These are phyloP conservation scores for Ogataea populi-albae DNA, from an alignment of 805 yeast genomes.

Conservation along the genomic window DNA sequence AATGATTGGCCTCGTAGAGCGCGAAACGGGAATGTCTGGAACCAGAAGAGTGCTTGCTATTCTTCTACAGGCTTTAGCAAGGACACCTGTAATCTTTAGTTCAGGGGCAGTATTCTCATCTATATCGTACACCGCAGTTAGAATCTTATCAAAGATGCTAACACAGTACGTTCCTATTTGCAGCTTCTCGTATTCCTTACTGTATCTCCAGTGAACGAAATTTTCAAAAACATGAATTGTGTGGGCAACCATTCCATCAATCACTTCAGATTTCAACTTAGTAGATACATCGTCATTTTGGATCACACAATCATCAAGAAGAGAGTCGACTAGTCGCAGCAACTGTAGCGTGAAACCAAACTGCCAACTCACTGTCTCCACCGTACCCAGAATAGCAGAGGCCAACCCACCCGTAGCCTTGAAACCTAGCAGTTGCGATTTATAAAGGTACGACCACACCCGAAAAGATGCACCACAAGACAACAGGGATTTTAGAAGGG, in stretches of 20 bases:
- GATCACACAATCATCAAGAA: conserved; percentile 50
- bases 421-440: conserved; percentile 61
- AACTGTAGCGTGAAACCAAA: conserved; percentile 62
- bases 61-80: conserved; percentile 48
- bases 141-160: conserved; percentile 51
- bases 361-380: conserved; percentile 67
- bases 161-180: conserved; percentile 57
- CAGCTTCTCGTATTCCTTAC: conserved; percentile 51
- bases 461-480: conserved; percentile 51
- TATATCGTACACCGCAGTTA: conserved; percentile 54
- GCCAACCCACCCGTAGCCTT: conserved; percentile 65
- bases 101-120: conserved; percentile 38
- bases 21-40: conserved; percentile 44
- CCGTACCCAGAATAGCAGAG: conserved; percentile 59
- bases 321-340: conserved; percentile 49
- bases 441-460: conserved; percentile 76
- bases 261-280: conserved; percentile 49
- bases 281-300: conserved; percentile 36
- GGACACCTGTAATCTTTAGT: conserved; percentile 44
- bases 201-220: conserved; percentile 67
- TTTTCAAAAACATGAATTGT: conserved; percentile 71
- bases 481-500: conserved; percentile 48
- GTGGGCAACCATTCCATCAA: conserved; percentile 53
- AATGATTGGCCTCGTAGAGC: conserved; percentile 55
- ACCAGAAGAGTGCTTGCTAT: conserved; percentile 58